Base-by-base conservation (phyloP, 2,329 filamentous ascomycete species). In the Sclerotinia nivalis region DNA sequence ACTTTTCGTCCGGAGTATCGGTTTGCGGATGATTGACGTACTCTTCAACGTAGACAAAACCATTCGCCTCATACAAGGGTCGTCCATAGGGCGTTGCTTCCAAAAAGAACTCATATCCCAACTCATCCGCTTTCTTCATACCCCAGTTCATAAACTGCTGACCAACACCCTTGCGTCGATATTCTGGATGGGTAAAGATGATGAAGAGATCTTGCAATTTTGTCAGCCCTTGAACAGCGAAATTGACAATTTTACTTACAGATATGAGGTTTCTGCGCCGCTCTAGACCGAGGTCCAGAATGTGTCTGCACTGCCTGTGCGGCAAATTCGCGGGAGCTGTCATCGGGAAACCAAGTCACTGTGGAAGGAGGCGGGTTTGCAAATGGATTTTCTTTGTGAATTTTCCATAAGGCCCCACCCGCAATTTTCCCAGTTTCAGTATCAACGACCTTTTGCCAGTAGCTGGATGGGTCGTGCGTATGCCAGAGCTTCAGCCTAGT, bases 371-470 rank as follows among this genome's bases (percentile, higher is more conserved):
- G 25, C 43, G 54, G 55, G 15, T 47, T 47, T 22, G 47, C 64
- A 45, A 68, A 68, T 61, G 69, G 64, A 4, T 62, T 70, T 43
- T 68, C 49, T 43, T 49, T 62, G 9, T 70, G 47, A 34, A 70
- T 68, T 25, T 68, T 70, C 69, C 64, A 70, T 10, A 70, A 31
- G 5, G 56, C 55, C 4, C 64, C 69, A 20, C 69, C 69, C 12
- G 40, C 56, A 56, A 70, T 61, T 49, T 62, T 62, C 7, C 64
- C 64, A 22, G 58, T 64, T n/a, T 68, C 56, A 40, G 34, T 54
- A 67, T 68, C 64, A 25, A 68, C 64, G 49, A 70, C 64, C 28
- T 70, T 68, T 54, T 68, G 54, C 69, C 64, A 70, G 28, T 68
- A 47, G 28, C 69, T 70, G 20, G 62, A 61, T n/a, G 55, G 47